Percentiles rank a stretch among this genome's conserved stretches.
These are phyloP conservation scores for Linum usitatissimum DNA, from an alignment of 345 rosid genomes.

Conservation along the genomic window DNA sequence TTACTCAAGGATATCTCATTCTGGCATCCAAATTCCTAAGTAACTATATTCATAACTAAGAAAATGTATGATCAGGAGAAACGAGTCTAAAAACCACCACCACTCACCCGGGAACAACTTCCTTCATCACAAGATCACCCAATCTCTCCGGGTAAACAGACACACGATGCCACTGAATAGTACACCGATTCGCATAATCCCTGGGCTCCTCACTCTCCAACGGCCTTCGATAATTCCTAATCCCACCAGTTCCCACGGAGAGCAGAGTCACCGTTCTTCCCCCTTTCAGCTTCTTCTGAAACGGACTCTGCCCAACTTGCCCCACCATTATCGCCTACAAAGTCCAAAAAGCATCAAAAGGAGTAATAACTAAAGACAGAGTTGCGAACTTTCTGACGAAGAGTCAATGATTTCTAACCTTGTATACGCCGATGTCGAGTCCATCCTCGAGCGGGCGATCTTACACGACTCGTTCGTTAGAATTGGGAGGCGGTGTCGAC, in stretches of 20 bases:
- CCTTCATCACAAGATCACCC: slow-evolving; percentile 47
- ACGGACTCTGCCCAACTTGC: slow-evolving; percentile 67
- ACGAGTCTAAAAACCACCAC: too few species aligned
- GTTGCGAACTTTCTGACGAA: neutral
- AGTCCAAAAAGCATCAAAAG: neutral
- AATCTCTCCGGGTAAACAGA: slow-evolving; percentile 50
- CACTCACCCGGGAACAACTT: slow-evolving; percentile 74
- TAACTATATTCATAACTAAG: too few species aligned
- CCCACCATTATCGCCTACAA: slow-evolving; percentile 86
- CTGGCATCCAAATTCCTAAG: too few species aligned
- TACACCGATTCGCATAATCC: slow-evolving; percentile 52
- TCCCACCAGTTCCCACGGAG: slow-evolving; percentile 78
- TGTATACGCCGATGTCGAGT: slow-evolving; percentile 66
- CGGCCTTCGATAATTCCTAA: slow-evolving; percentile 66
- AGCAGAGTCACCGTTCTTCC: slow-evolving; percentile 52
- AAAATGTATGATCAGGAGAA: too few species aligned
- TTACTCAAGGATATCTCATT: too few species aligned
- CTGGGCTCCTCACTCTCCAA: slow-evolving; percentile 58
- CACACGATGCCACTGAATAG: slow-evolving; percentile 94
- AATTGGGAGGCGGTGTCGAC: neutral
- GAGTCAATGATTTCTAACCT: slow-evolving; percentile 25
- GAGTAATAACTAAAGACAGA: neutral
- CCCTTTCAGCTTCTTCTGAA: slow-evolving; percentile 64
- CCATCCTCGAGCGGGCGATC: slow-evolving; percentile 64
- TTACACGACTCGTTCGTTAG: slow-evolving; percentile 22